Evolutionary conservation across 495 filamentous ascomycete genomes (phyloP).

Genomic region (Penicillium odoratum): DNA sequence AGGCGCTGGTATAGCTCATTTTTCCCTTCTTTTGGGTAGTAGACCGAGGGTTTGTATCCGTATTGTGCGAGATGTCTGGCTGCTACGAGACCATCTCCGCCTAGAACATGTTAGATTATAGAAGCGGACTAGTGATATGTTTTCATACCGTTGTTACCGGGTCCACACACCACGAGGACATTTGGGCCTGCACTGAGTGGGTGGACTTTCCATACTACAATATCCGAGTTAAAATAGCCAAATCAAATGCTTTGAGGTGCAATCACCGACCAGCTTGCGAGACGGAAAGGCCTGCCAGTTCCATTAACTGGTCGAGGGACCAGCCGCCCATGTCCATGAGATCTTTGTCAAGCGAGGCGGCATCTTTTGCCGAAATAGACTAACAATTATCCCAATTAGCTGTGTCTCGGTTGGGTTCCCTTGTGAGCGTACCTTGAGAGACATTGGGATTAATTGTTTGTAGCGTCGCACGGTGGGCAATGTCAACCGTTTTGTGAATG

Average conservation of each 20-base stretch:
- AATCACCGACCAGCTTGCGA: conserved; percentile 73
- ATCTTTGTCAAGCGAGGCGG: conserved; percentile 85
- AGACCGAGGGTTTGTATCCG: conserved; percentile 85
- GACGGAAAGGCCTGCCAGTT: conserved; percentile 89
- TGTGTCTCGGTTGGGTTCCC: neutral
- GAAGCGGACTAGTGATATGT: neutral
- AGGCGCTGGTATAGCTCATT: conserved; percentile 90
- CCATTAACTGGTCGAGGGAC: conserved; percentile 96
- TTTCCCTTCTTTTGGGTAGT: conserved; percentile 88
- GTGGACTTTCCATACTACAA: conserved; percentile 55
- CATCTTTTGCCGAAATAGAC: conserved; percentile 86
- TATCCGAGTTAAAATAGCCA: too few relatives aligned
- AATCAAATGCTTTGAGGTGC: neutral
- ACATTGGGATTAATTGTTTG: conserved; percentile 38
- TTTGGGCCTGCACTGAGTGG: conserved; percentile 69
- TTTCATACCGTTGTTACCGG: conserved; percentile 84
- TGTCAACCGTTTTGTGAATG: conserved; percentile 13
- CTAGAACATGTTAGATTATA: conserved; percentile 31
- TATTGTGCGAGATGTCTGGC: conserved; percentile 94
- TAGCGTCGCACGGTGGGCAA: conserved; percentile 26
- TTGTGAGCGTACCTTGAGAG: conserved; percentile 36
- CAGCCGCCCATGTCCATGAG: conserved; percentile 92
- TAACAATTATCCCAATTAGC: conserved; percentile 30
- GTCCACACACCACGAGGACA: conserved; percentile 86
- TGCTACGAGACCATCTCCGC: conserved; percentile 93